Conservation (phyloP, 805 yeast species). For the Metschnikowia orientalis region DNA sequence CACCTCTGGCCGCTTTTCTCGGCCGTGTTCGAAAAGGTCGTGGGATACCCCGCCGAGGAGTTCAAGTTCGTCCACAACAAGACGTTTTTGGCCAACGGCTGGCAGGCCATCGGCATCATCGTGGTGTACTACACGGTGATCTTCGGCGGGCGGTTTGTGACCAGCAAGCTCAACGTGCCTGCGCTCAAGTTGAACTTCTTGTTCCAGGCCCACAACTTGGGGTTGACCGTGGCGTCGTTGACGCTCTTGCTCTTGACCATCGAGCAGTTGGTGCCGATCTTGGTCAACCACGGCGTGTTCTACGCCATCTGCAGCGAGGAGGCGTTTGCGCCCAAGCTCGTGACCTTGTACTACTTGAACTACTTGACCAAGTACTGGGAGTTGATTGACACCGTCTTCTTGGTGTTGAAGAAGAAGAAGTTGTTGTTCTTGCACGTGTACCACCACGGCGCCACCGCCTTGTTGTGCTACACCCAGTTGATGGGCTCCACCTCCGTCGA, state of each 20-base stretch:
- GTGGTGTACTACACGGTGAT: constrained; percentile 36
- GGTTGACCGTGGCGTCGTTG: constrained; percentile 66
- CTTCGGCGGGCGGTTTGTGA: constrained; percentile 69
- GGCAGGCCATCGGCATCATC: constrained; percentile 46
- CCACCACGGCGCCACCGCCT: constrained; percentile 98
- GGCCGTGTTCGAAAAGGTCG: constrained; percentile 38
- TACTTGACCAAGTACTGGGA: constrained; percentile 87
- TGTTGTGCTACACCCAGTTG: constrained; percentile 89
- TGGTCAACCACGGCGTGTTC: constrained; percentile 69
- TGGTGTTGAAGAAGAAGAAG: constrained; percentile 88
- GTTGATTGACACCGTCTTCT: constrained; percentile 84
- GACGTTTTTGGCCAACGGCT: constrained; percentile 64
- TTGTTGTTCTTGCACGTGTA: constrained; percentile 90
- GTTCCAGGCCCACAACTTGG: constrained; percentile 82
- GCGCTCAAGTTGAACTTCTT: constrained; percentile 71
- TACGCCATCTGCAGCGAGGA: constrained; percentile 74
- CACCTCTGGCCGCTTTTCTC: constrained; percentile 68
- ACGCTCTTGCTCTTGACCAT: constrained; percentile 61
- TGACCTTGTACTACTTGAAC: constrained; percentile 82
- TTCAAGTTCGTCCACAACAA: constrained; percentile 64
- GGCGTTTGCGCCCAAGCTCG: constrained; percentile 82
- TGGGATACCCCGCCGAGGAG: constrained; percentile 58
- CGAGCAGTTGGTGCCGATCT: constrained; percentile 83
- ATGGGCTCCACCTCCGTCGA: constrained; percentile 86
- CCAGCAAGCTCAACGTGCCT: constrained; percentile 46